phyloP scores from a whole-genome alignment of 2,329 filamentous ascomycete species.

The Gliomastix tumulicola region DNA sequence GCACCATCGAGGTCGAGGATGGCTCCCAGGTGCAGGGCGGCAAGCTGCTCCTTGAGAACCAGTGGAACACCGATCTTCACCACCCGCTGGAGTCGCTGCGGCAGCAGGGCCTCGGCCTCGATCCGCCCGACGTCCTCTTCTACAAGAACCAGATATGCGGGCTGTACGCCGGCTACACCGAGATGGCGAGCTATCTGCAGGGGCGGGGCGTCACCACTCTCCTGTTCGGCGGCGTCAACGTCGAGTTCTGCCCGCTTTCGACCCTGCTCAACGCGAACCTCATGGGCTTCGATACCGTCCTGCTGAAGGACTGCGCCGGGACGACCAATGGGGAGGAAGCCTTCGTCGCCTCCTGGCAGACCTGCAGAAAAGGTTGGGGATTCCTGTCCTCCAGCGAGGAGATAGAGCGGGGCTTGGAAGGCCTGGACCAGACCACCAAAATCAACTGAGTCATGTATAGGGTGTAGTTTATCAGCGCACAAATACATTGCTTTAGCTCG shows the following conservation, averaged over 20 bases:
- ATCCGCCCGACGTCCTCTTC: slow-evolving; percentile 40
- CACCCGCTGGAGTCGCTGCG: slow-evolving; percentile 30
- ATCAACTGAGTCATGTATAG: too few relatives aligned
- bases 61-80: slow-evolving; percentile 50
- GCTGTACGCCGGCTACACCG: slow-evolving; percentile 38
- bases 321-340: too few relatives aligned
- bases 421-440: too few relatives aligned
- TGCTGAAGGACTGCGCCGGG: slow-evolving; percentile 33
- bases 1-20: slow-evolving; percentile 18
- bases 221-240: slow-evolving; percentile 53
- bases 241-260: slow-evolving; percentile 53
- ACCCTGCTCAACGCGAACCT: slow-evolving; percentile 49
- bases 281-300: slow-evolving; percentile 47
- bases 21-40: slow-evolving; percentile 15
- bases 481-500: too few relatives aligned
- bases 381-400: too few relatives aligned
- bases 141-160: slow-evolving; percentile 54
- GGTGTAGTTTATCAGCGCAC: too few relatives aligned
- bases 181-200: slow-evolving; percentile 31
- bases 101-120: slow-evolving; percentile 17
- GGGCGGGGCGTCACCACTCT: slow-evolving; percentile 35
- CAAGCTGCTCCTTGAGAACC: slow-evolving; percentile 39
- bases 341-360: too few relatives aligned
- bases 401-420: too few relatives aligned
- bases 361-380: too few relatives aligned